Percentiles rank a stretch among this genome's conserved stretches.
phyloP scores from a whole-genome alignment of 345 rosid genomes.

The Acer yangbiense region DNA sequence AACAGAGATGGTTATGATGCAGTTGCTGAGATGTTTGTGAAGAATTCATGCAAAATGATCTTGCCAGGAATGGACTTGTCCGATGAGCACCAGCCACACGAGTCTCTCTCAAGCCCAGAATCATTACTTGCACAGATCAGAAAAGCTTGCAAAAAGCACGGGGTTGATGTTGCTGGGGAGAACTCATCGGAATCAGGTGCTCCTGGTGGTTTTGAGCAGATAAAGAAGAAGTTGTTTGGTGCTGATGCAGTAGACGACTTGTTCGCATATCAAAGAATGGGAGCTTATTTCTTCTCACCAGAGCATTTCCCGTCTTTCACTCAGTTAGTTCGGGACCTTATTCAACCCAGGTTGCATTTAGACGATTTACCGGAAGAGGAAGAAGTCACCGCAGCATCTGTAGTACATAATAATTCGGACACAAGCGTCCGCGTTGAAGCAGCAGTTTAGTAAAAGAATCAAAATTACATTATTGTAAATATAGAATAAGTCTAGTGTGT shows the following conservation, averaged over 20 bases:
- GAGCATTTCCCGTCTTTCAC: slow-evolving; percentile 85
- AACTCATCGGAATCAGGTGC: slow-evolving; percentile 47
- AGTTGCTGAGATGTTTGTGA: slow-evolving; percentile 60
- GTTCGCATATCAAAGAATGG: slow-evolving; percentile 94
- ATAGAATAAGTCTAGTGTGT: no score
- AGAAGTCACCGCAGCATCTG: slow-evolving; percentile 34
- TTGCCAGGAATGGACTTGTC: slow-evolving; percentile 86
- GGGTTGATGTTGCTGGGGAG: slow-evolving; percentile 74
- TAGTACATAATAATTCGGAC: slow-evolving; percentile 26
- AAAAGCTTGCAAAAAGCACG: slow-evolving; percentile 60
- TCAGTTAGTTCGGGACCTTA: slow-evolving; percentile 60
- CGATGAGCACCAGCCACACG: slow-evolving; percentile 54
- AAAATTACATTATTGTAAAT: no score
- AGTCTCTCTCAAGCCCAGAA: slow-evolving; percentile 65
- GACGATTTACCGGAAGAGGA: slow-evolving; percentile 57
- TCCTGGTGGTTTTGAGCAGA: slow-evolving; percentile 62
- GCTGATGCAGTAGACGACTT: slow-evolving; percentile 44
- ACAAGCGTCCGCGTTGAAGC: slow-evolving; percentile 12
- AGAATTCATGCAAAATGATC: slow-evolving; percentile 80
- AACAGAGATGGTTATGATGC: slow-evolving; percentile 66
- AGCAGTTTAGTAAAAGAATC: no score
- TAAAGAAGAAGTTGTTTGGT: slow-evolving; percentile 52
- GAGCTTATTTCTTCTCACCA: slow-evolving; percentile 93
- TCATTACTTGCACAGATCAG: slow-evolving; percentile 56
- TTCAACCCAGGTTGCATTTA: slow-evolving; percentile 45